Conservation (phyloP, 805 yeast species). For the Cyberlindnera saturnus region DNA sequence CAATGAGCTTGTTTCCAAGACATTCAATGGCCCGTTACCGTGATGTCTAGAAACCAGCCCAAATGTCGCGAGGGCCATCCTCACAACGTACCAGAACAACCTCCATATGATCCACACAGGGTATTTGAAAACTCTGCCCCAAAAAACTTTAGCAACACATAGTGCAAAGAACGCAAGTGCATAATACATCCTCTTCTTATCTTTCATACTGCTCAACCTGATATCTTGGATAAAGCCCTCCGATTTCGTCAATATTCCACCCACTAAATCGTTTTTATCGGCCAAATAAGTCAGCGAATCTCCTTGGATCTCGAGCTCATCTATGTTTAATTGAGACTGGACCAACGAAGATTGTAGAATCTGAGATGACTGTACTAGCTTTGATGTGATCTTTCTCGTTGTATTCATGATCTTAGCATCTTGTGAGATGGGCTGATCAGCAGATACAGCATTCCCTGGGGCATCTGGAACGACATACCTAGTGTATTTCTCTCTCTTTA, state of each 20-base stretch:
- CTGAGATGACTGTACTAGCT: slow-evolving; percentile 19
- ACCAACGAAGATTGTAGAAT: slow-evolving; percentile 20
- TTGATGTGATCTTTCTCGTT: slow-evolving; percentile 22
- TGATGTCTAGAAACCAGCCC: too few relatives aligned
- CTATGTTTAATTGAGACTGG: slow-evolving; percentile 22
- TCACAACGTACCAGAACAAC: slow-evolving; percentile 7
- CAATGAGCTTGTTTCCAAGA: not conserved
- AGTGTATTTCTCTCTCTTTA: slow-evolving; percentile 3
- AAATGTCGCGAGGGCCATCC: slow-evolving; percentile 1
- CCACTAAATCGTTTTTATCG: slow-evolving; percentile 16
- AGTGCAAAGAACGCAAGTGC: slow-evolving; percentile 18
- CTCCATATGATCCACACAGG: slow-evolving; percentile 13
- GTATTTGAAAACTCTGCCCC: slow-evolving; percentile 17
- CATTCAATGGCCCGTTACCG: not conserved
- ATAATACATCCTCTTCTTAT: slow-evolving; percentile 19
- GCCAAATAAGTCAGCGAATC: slow-evolving; percentile 15
- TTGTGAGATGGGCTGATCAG: not conserved
- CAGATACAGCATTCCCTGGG: not conserved
- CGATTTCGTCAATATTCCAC: slow-evolving; percentile 16
- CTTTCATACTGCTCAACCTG: slow-evolving; percentile 18
- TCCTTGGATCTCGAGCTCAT: slow-evolving; percentile 20
- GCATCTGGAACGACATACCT: not conserved
- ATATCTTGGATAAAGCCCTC: slow-evolving; percentile 22
- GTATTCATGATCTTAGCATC: slow-evolving; percentile 21
- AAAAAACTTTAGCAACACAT: slow-evolving; percentile 17